A percentile compares a stretch with the other conserved stretches of the same genome.
Evolutionary conservation across 768 basidiomycete species (phyloP).

Genomic region (Tubosaeta sp.): DNA sequence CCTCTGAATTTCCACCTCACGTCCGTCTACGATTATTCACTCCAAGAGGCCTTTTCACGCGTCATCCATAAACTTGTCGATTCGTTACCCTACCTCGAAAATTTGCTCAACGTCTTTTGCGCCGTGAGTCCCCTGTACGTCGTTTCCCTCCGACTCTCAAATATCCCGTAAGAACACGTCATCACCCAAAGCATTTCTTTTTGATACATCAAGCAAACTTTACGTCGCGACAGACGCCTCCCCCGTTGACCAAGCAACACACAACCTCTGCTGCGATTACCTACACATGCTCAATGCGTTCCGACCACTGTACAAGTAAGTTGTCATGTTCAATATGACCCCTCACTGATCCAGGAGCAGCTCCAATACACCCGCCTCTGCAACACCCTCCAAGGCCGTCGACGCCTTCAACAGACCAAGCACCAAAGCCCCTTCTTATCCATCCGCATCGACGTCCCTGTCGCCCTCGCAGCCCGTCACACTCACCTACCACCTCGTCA

Average conservation of each 20-base stretch:
- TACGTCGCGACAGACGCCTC: slow-evolving; percentile 94
- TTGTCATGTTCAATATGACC: not conserved
- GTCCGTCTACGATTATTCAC: slow-evolving; percentile 87
- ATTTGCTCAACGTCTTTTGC: slow-evolving; percentile 81
- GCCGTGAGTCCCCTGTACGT: slow-evolving; percentile 43
- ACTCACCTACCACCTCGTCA: slow-evolving; percentile 81
- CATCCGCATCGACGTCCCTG: slow-evolving; percentile 61
- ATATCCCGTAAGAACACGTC: slow-evolving; percentile 66
- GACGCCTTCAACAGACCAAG: slow-evolving; percentile 12
- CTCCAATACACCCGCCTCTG: slow-evolving; percentile 18
- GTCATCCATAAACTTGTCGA: slow-evolving; percentile 86
- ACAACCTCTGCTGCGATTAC: slow-evolving; percentile 89
- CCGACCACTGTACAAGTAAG: slow-evolving; percentile 79
- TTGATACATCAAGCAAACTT: slow-evolving; percentile 78
- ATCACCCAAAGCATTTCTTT: slow-evolving; percentile 90
- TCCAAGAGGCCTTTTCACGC: slow-evolving; percentile 89
- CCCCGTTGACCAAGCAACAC: slow-evolving; percentile 83
- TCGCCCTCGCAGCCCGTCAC: slow-evolving; percentile 60
- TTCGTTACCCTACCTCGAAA: slow-evolving; percentile 81
- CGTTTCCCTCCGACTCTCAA: not conserved
- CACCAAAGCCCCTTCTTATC: slow-evolving; percentile 55
- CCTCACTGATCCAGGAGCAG: slow-evolving; percentile 10
- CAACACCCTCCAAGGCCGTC: not conserved
- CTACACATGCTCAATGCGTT: slow-evolving; percentile 84
- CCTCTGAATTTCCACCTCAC: slow-evolving; percentile 87